Conservation (phyloP, 371 early-diverging fungal species). For the Paraphysoderma sedebokerense region DNA sequence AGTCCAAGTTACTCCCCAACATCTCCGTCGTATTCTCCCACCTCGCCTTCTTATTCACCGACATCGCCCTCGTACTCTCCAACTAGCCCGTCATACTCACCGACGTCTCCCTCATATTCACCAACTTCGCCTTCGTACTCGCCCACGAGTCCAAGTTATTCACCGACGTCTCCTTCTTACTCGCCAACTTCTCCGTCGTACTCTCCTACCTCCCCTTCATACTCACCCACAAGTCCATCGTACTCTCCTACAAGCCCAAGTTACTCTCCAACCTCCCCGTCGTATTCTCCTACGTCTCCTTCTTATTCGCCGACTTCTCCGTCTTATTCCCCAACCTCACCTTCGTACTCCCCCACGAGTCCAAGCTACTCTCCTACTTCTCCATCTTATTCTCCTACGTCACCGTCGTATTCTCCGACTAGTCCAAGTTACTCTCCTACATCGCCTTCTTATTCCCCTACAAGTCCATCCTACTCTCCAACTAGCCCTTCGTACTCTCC, state of each 20-base stretch:
- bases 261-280: constrained; percentile 27
- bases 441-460: constrained; percentile 26
- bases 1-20: constrained; percentile 16
- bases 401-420: constrained; percentile 27
- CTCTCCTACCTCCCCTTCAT: constrained; percentile 42
- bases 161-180: constrained; percentile 48
- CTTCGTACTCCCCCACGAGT: constrained; percentile 53
- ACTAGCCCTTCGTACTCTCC: constrained; percentile 32
- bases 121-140: constrained; percentile 60
- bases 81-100: constrained; percentile 39
- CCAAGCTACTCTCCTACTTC: constrained; percentile 60
- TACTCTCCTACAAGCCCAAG: constrained; percentile 19
- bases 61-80: constrained; percentile 27
- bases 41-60: constrained; percentile 24
- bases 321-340: constrained; percentile 51
- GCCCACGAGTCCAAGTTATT: constrained; percentile 42
- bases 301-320: constrained; percentile 58
- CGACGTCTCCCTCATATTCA: constrained; percentile 66
- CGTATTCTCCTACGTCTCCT: constrained; percentile 50
- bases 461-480: constrained; percentile 33
- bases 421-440: constrained; percentile 22
- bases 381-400: constrained; percentile 33
- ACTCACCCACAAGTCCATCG: constrained; percentile 23
- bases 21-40: constrained; percentile 11
- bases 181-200: constrained; percentile 48